phyloP scores from a whole-genome alignment of 2,329 filamentous ascomycete genomes.

The Xylariaceae sp. region DNA sequence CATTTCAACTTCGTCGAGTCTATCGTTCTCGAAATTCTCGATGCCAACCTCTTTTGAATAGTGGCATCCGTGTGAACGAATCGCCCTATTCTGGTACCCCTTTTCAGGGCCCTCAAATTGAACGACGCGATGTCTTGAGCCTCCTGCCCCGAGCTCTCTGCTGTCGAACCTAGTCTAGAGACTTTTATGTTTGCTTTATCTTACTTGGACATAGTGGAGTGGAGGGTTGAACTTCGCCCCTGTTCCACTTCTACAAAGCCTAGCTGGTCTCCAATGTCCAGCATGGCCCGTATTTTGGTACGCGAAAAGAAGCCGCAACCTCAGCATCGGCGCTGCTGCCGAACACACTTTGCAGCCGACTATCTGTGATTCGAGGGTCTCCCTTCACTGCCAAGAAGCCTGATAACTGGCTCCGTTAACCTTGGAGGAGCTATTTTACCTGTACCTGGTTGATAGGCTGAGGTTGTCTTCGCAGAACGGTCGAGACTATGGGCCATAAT shows the following conservation, averaged over 20 bases:
- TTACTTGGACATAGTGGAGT: slow-evolving; percentile 52
- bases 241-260: slow-evolving; percentile 54
- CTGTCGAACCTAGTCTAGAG: slow-evolving; percentile 38
- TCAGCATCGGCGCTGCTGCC: slow-evolving; percentile 46
- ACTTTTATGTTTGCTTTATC: slow-evolving; percentile 40
- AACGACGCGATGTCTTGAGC: slow-evolving; percentile 32
- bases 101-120: slow-evolving; percentile 20
- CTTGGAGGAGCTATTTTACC: slow-evolving; percentile 20
- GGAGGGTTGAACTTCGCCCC: slow-evolving; percentile 53
- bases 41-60: slow-evolving; percentile 27
- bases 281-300: slow-evolving; percentile 42
- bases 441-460: no score
- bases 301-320: slow-evolving; percentile 35
- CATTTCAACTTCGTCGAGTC: no score
- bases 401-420: slow-evolving; percentile 20
- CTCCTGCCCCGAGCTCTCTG: slow-evolving; percentile 38
- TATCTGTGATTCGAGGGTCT: slow-evolving; percentile 35
- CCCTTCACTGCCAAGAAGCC: no score
- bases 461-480: no score
- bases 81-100: slow-evolving; percentile 43
- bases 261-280: slow-evolving; percentile 46
- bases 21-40: no score
- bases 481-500: neutral
- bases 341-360: slow-evolving; percentile 37
- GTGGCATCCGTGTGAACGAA: slow-evolving; percentile 41